These are phyloP conservation scores for Parathielavia appendiculata DNA, from an alignment of 495 filamentous ascomycete genomes.

Conservation along the genomic window DNA sequence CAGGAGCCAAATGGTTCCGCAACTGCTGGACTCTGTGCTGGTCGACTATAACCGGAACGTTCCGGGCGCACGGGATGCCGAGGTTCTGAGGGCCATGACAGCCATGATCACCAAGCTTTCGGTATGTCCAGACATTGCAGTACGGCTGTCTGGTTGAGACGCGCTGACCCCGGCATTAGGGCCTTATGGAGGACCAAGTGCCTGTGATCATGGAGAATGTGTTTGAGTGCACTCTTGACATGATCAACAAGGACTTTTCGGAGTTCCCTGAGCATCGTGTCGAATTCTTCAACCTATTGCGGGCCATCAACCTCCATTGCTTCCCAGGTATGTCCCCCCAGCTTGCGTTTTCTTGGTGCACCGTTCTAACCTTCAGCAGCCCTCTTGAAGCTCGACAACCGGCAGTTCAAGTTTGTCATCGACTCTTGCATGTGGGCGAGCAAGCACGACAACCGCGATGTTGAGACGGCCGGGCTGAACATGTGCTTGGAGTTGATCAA, in stretches of 20 bases:
- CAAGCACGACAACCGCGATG: slow-evolving; percentile 98
- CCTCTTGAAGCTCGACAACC: slow-evolving; percentile 83
- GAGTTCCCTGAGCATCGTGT: slow-evolving; percentile 98
- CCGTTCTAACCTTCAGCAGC: slow-evolving; percentile 38
- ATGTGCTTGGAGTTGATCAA: slow-evolving; percentile 98
- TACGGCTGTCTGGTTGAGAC: not conserved
- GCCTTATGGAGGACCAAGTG: slow-evolving; percentile 94
- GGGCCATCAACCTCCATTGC: slow-evolving; percentile 93
- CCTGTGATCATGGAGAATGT: slow-evolving; percentile 97
- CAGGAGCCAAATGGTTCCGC: slow-evolving; percentile 87
- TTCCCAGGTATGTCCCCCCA: slow-evolving; percentile 54
- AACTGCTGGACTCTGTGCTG: slow-evolving; percentile 89
- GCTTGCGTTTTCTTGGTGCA: not conserved
- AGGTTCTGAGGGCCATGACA: slow-evolving; percentile 96
- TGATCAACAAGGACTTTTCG: slow-evolving; percentile 99
- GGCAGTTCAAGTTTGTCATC: slow-evolving; percentile 98
- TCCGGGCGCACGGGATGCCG: slow-evolving; percentile 90
- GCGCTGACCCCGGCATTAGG: slow-evolving; percentile 35
- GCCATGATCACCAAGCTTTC: slow-evolving; percentile 93
- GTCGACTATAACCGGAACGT: slow-evolving; percentile 97
- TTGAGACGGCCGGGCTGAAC: slow-evolving; percentile 93
- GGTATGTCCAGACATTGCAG: slow-evolving; percentile 50
- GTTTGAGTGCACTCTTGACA: slow-evolving; percentile 96
- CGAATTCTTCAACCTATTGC: slow-evolving; percentile 93
- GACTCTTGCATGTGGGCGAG: slow-evolving; percentile 99